Evolutionary conservation across 169 alveolate genomes (phyloP), one percentile per base, ranked within the genome.

Genomic region (Plasmodium knowlesi): DNA sequence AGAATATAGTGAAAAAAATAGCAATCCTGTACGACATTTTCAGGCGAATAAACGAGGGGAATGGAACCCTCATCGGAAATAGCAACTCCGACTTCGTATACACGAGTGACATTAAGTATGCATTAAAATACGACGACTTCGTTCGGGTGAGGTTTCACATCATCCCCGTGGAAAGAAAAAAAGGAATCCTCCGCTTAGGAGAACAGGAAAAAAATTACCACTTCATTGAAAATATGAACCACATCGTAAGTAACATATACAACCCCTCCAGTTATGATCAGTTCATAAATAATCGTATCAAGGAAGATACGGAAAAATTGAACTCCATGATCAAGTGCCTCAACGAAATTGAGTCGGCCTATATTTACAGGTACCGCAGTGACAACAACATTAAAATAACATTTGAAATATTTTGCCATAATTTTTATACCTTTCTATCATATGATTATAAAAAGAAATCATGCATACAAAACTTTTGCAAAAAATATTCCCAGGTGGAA

Each of bases 321-420:
- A 37, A 80, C 5, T 80, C 72, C 12, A 90, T 90, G 94, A 25
- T 90, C 54, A 90, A 90, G 53, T 46, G 46, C 9, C 22, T 90
- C 0, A 90, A 81, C 43, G 94, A 90, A 80, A 90, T 90, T 41
- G 94, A 90, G 73, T 80, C 84, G 25, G 94, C 94, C n/a, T 90
- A 90, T 43, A 81, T 90, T 5, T 90, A 90, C 57, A 80, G 82
- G 81, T 90, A 90, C 32, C 41, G 94, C 8, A 90, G 94, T 74
- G 94, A 90, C 73, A 70, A 79, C 22, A 90, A 90, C 37, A 90
- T 90, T n/a, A 90, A 90, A 74, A 67, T 90, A 61, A 90, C 94
- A 1, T 90, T 90, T 81, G 94, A 90, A 61, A 78, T 90, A 2
- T 90, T 90, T 12, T 80, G 92, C 30, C 94, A 90, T 57, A 78